A percentile compares a stretch with the other conserved stretches of the same genome.
phyloP scores from a whole-genome alignment of 495 filamentous ascomycete genomes.

The Penicillium pulvis region DNA sequence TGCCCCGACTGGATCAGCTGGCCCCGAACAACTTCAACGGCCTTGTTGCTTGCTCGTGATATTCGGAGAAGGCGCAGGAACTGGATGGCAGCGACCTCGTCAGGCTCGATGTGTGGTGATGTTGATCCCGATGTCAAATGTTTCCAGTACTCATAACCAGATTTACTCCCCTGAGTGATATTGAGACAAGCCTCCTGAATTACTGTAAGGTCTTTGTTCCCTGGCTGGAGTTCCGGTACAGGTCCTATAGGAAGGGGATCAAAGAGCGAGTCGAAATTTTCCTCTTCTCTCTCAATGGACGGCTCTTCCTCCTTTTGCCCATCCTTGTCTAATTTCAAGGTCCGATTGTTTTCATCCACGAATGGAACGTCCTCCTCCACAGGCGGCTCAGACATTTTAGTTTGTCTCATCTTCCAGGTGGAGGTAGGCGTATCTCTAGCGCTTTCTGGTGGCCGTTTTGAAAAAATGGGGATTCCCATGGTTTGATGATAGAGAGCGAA shows the following conservation, averaged over 20 bases:
- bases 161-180: conserved; percentile 31
- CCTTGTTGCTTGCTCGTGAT: conserved; percentile 58
- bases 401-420: neutral
- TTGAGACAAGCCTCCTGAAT: conserved; percentile 60
- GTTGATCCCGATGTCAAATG: conserved; percentile 55
- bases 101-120: conserved; percentile 60
- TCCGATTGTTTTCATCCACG: conserved; percentile 28
- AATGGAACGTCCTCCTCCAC: conserved; percentile 31
- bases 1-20: conserved; percentile 39
- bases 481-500: conserved; percentile 75
- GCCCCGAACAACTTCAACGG: conserved; percentile 56
- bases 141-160: conserved; percentile 70
- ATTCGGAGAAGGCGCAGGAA: conserved; percentile 69
- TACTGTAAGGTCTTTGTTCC: conserved; percentile 70
- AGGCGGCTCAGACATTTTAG: neutral
- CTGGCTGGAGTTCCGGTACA: conserved; percentile 44
- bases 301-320: neutral
- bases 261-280: conserved; percentile 40
- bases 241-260: conserved; percentile 29
- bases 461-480: conserved; percentile 62
- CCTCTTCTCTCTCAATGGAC: conserved; percentile 26
- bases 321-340: conserved; percentile 5
- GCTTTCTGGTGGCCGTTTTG: conserved; percentile 26
- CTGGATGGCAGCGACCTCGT: conserved; percentile 63
- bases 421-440: neutral